These are phyloP conservation scores for Eucalyptus curtisii DNA, from an alignment of 345 rosid genomes.

Conservation along the genomic window DNA sequence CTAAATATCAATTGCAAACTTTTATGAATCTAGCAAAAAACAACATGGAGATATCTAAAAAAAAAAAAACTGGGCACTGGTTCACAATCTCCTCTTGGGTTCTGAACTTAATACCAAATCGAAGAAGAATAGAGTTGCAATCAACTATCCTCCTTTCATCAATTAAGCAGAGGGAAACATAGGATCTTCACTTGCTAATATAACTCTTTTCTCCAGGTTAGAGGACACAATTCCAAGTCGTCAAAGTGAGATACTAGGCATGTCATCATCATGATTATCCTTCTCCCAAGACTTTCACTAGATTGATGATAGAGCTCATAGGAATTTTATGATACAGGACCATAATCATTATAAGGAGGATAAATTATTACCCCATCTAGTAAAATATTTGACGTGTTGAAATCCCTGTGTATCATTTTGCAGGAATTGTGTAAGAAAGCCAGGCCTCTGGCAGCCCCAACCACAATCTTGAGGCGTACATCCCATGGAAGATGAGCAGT, in stretches of 20 bases:
- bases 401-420: not conserved
- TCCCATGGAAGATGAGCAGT: not conserved
- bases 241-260: not conserved
- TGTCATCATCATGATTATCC: not conserved
- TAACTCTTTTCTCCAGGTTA: not conserved
- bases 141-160: not conserved
- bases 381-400: not conserved
- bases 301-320: not conserved
- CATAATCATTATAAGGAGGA: not conserved
- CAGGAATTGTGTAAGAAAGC: not conserved
- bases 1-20: not conserved
- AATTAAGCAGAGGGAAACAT: not conserved
- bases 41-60: not conserved
- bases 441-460: not conserved
- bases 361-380: not conserved
- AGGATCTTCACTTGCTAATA: not conserved
- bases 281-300: not conserved
- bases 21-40: not conserved
- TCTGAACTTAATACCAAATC: not conserved
- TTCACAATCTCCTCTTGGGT: not conserved
- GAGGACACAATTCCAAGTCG: not conserved
- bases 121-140: not conserved
- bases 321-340: not conserved
- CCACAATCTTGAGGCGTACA: not conserved
- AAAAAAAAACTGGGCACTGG: not conserved